These are phyloP conservation scores for Fusarium sp. DNA, from an alignment of 2,329 filamentous ascomycete genomes.

Conservation along the genomic window DNA sequence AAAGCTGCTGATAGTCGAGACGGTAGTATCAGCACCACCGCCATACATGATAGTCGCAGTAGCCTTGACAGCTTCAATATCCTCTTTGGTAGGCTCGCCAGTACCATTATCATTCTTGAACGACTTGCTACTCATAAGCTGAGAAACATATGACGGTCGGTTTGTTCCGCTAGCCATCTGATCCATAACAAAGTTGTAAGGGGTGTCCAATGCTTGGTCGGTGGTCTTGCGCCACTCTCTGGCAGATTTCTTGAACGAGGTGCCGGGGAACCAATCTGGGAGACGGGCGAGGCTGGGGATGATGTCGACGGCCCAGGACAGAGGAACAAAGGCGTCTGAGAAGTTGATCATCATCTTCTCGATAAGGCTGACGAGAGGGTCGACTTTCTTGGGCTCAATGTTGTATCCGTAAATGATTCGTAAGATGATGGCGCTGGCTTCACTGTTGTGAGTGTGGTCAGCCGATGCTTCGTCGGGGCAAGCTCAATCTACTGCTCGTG, in stretches of 20 bases:
- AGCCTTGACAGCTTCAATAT: constrained; percentile 39
- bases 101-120: constrained; percentile 4
- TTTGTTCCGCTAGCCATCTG: constrained; percentile 37
- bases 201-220: constrained; percentile 31
- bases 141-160: constrained; percentile 42
- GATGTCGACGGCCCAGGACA: constrained; percentile 47
- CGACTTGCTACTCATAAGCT: constrained; percentile 32
- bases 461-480: background rate
- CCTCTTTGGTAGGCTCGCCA: constrained; percentile 9
- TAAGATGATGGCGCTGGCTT: constrained; percentile 42
- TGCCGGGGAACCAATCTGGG: constrained; percentile 44
- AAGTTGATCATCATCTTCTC: constrained; percentile 44
- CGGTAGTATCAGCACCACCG: constrained; percentile 44
- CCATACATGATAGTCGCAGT: constrained; percentile 43
- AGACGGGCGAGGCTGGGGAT: constrained; percentile 45
- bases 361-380: constrained; percentile 44
- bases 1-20: constrained; percentile 38
- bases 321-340: constrained; percentile 40
- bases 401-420: constrained; percentile 47
- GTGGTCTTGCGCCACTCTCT: constrained; percentile 36
- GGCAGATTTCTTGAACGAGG: constrained; percentile 44
- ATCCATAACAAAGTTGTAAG: constrained; percentile 44
- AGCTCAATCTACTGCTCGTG: too few relatives aligned
- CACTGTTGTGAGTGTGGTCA: constrained; percentile 22
- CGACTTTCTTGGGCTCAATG: constrained; percentile 41